Base-by-base conservation (phyloP, 352 stramenopile species). In the Pythium brachiatum region DNA sequence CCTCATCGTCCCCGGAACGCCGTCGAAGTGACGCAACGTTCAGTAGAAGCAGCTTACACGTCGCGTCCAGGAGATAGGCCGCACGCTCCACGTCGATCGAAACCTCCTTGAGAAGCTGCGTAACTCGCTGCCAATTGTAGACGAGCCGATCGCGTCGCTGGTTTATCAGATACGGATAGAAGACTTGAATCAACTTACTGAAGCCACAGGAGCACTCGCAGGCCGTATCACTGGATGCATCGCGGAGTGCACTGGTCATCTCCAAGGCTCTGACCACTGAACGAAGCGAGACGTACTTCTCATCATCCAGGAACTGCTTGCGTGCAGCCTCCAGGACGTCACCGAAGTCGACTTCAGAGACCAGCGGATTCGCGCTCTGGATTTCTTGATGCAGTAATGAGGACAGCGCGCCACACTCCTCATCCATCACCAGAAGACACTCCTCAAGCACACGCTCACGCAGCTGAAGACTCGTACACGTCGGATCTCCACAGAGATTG, bases 111-210 rank as follows among this genome's bases (percentile, higher is more conserved):
- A 73, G 53, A 0, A 59, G 34, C 2, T 29, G 38, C 3, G 50
- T 66, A 2, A 88, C 58, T 16, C 56, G 52, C 18, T 58, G n/a
- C 82, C 78, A 89, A 53, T 66, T 74, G 2, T 62, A 38, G 7
- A 60, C 38, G 15, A 89, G 65, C 38, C 73, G 68, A 55, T 90
- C 80, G 47, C 69, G 70, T 8, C 78, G 55, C 21, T 84, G 53
- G 41, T 74, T 88, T 0, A 84, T 64, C 32, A 92, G 29, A 47
- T 92, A 90, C 25, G 83, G 83, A 50, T 92, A 92, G 46, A 88
- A 90, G 12, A 89, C 60, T 47, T 79, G 80, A 4, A 89, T 34
- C 15, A 92, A 52, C 6, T 21, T 51, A 41, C 65, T 86, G 11
- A 90, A 43, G 11, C 71, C 75, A 29, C 20, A 6, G 5, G 65